Percentiles rank a stretch among this genome's conserved stretches.
phyloP scores from a whole-genome alignment of 805 yeast species.

The Schwanniomyces occidentalis region DNA sequence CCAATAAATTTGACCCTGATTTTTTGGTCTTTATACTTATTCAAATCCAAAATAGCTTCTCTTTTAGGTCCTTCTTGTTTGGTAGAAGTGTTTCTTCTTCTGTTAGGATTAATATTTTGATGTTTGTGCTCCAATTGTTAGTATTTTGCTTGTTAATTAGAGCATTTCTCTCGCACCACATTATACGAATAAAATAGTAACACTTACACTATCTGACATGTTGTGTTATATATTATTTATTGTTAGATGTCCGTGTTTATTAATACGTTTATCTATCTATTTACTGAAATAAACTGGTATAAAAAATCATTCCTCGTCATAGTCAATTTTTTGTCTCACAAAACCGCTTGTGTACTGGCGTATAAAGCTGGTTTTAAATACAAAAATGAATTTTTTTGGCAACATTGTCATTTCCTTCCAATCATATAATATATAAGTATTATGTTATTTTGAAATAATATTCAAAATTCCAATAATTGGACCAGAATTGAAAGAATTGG shows the following conservation, averaged over 20 bases:
- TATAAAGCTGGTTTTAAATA: too few relatives aligned
- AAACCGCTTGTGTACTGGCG: neutral
- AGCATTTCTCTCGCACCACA: too few relatives aligned
- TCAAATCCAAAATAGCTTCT: slow-evolving; percentile 83
- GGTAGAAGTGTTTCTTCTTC: slow-evolving; percentile 12
- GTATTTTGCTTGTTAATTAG: slow-evolving; percentile 8
- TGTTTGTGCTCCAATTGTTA: slow-evolving; percentile 20
- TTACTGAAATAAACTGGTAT: neutral
- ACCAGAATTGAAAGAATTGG: too few relatives aligned
- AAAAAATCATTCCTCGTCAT: slow-evolving; percentile 1
- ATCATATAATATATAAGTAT: too few relatives aligned
- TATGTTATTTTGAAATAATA: too few relatives aligned
- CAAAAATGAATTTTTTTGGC: too few relatives aligned
- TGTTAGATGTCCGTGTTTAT: neutral
- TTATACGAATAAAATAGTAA: neutral
- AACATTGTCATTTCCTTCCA: too few relatives aligned
- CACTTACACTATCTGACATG: slow-evolving; percentile 10
- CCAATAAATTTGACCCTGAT: slow-evolving; percentile 81
- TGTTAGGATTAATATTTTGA: slow-evolving; percentile 16
- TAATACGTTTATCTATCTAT: too few relatives aligned
- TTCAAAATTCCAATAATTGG: too few relatives aligned
- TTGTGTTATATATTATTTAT: slow-evolving; percentile 1
- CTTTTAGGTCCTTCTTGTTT: slow-evolving; percentile 76
- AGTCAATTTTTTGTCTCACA: slow-evolving; percentile 1
- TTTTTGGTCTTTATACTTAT: slow-evolving; percentile 69